Conservation (phyloP, 2,329 filamentous ascomycete genomes). For the Chaetomium strumarium region DNA sequence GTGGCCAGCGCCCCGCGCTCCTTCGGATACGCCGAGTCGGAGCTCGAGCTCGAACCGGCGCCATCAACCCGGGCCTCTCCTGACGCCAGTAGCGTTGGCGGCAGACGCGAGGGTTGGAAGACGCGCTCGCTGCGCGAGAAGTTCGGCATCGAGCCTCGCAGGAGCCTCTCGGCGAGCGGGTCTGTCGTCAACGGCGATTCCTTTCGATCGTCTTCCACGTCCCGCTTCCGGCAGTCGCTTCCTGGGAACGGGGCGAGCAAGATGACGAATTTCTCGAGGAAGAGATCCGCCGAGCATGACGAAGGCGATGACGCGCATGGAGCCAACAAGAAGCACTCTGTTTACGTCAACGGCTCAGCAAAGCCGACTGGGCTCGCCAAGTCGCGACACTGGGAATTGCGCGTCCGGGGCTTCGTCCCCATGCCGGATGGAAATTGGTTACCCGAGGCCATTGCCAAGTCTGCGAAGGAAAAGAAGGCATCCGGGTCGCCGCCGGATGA, state of each 20-base stretch:
- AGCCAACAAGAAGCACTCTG: slow-evolving; percentile 26
- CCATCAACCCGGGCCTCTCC: slow-evolving; percentile 4
- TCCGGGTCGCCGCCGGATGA: neutral
- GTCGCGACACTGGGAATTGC: slow-evolving; percentile 34
- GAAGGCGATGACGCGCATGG: slow-evolving; percentile 20
- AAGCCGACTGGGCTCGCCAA: slow-evolving; percentile 12
- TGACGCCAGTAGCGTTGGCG: slow-evolving; percentile 10
- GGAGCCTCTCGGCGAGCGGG: slow-evolving; percentile 23
- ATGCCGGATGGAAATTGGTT: slow-evolving; percentile 49
- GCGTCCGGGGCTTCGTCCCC: slow-evolving; percentile 37
- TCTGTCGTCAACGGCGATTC: slow-evolving; percentile 18
- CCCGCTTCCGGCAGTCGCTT: slow-evolving; percentile 22
- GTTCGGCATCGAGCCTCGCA: slow-evolving; percentile 20
- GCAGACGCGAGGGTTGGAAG: slow-evolving; percentile 24
- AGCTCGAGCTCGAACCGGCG: slow-evolving; percentile 19
- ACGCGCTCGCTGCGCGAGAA: slow-evolving; percentile 25
- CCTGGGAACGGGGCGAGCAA: slow-evolving; percentile 18
- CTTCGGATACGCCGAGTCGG: slow-evolving; percentile 18
- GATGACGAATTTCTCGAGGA: slow-evolving; percentile 15
- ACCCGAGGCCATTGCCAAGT: slow-evolving; percentile 42
- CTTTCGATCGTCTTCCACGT: neutral
- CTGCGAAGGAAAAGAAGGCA: neutral
- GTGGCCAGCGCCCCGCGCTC: slow-evolving; percentile 3
- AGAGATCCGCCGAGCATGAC: slow-evolving; percentile 19
- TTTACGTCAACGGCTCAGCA: neutral